phyloP scores from a whole-genome alignment of 140 eudicot genomes.

The Flaveria floridana region DNA sequence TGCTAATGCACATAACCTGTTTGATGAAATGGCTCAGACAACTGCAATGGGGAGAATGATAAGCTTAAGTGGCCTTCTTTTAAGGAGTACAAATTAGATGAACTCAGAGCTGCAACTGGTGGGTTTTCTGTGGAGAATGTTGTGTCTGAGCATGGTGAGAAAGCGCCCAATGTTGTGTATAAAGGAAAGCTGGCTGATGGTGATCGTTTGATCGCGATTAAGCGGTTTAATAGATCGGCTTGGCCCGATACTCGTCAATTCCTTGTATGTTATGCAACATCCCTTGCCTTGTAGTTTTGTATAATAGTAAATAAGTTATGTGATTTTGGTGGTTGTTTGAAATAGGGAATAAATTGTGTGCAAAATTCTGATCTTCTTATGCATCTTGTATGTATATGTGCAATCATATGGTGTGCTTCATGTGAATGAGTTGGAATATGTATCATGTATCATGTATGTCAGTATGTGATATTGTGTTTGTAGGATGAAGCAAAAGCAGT shows the following conservation, averaged over 20 bases:
- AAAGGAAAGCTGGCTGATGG: slow-evolving; percentile 51
- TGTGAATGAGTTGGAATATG: neutral
- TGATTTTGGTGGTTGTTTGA: neutral
- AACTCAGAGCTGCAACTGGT: slow-evolving; percentile 52
- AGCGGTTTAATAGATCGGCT: slow-evolving; percentile 70
- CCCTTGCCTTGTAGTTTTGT: neutral
- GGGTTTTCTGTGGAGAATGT: slow-evolving; percentile 67
- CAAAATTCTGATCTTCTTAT: slow-evolving; percentile 3
- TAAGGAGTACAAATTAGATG: slow-evolving; percentile 55
- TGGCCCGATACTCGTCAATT: slow-evolving; percentile 93
- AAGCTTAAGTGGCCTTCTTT: slow-evolving; percentile 40
- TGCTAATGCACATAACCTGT: slow-evolving; percentile 19
- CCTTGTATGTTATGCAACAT: slow-evolving; percentile 39
- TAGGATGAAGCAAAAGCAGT: slow-evolving; percentile 90
- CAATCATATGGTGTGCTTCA: neutral
- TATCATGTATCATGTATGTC: too few relatives aligned
- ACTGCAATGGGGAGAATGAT: slow-evolving; percentile 38
- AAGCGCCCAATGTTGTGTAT: slow-evolving; percentile 87
- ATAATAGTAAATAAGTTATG: too few relatives aligned
- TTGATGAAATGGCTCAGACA: slow-evolving; percentile 37
- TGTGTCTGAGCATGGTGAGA: slow-evolving; percentile 80
- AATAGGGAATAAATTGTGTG: neutral
- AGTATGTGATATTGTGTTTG: slow-evolving; percentile 9
- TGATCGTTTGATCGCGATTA: slow-evolving; percentile 63
- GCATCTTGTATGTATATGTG: neutral